Evolutionary conservation across 805 yeast genomes (phyloP).

Genomic region (Yamadazyma laniorum): DNA sequence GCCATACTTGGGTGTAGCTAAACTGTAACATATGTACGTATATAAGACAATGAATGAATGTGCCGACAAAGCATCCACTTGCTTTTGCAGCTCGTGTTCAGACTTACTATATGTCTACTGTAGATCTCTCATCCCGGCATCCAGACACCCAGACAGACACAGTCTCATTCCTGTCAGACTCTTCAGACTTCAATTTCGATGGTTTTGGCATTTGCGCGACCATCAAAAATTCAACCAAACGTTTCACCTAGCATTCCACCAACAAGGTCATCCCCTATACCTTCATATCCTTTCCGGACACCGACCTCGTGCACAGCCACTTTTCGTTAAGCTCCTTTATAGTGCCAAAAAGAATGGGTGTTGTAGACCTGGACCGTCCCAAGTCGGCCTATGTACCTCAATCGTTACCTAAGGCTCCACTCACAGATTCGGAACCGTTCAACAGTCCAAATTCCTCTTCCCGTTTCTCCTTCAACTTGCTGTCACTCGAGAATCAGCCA

Average conservation of each 20-base stretch:
- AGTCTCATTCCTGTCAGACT: too few relatives aligned
- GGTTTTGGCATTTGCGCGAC: background rate
- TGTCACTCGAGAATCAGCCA: background rate
- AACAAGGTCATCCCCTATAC: background rate
- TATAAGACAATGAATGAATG: too few relatives aligned
- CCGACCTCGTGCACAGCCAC: background rate
- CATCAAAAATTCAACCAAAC: background rate
- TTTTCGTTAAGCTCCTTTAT: background rate
- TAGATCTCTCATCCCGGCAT: background rate
- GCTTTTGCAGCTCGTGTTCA: background rate
- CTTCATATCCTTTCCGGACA: background rate
- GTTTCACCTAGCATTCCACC: background rate
- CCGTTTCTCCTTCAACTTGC: slow-evolving; percentile 1
- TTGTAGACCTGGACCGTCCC: background rate
- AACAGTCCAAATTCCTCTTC: background rate
- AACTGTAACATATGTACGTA: too few relatives aligned
- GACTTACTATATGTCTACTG: background rate
- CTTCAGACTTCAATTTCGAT: background rate
- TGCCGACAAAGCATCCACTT: background rate
- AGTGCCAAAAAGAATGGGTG: background rate
- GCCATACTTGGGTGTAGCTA: too few relatives aligned
- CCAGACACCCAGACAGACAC: background rate
- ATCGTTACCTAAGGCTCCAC: slow-evolving; percentile 3
- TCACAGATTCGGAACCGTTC: slow-evolving; percentile 4
- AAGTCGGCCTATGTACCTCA: slow-evolving; percentile 2